A percentile compares a stretch with the other conserved stretches of the same genome.
Conservation (phyloP, 2,329 filamentous ascomycete genomes). For the Trichothecium roseum region DNA sequence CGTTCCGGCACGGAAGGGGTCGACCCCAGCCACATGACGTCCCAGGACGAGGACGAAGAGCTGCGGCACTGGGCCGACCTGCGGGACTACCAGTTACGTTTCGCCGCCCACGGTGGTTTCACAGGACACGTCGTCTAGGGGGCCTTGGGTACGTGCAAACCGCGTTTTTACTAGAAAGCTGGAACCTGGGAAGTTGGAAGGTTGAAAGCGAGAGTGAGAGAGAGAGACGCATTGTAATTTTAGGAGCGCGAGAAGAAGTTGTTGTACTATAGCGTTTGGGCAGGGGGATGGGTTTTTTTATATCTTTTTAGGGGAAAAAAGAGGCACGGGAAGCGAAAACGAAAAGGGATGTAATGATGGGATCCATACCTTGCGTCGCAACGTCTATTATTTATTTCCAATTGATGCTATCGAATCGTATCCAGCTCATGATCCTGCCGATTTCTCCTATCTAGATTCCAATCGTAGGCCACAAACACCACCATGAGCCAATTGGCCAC, state of each 20-base stretch:
- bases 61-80: constrained; percentile 69
- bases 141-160: too few relatives aligned
- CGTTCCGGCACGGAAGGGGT: constrained; percentile 17
- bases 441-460: constrained; percentile 1
- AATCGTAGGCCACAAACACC: constrained; percentile 2
- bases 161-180: too few relatives aligned
- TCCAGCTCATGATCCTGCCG: neutral
- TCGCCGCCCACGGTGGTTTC: constrained; percentile 49
- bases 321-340: too few relatives aligned
- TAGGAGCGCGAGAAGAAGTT: constrained; percentile 1
- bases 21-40: constrained; percentile 28
- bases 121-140: constrained; percentile 8
- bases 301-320: too few relatives aligned
- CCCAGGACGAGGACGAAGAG: constrained; percentile 64
- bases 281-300: too few relatives aligned
- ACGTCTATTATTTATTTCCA: too few relatives aligned
- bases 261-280: too few relatives aligned
- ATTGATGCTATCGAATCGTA: too few relatives aligned
- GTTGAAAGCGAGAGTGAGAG: neutral
- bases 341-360: too few relatives aligned
- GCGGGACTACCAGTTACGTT: constrained; percentile 62
- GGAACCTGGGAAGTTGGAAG: too few relatives aligned
- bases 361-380: too few relatives aligned
- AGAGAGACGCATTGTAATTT: neutral
- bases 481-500: constrained; percentile 3